A percentile compares a stretch with the other conserved stretches of the same genome.
Conservation (phyloP, 1,284 basidiomycete genomes). For the Cutaneotrichosporon sp. region DNA sequence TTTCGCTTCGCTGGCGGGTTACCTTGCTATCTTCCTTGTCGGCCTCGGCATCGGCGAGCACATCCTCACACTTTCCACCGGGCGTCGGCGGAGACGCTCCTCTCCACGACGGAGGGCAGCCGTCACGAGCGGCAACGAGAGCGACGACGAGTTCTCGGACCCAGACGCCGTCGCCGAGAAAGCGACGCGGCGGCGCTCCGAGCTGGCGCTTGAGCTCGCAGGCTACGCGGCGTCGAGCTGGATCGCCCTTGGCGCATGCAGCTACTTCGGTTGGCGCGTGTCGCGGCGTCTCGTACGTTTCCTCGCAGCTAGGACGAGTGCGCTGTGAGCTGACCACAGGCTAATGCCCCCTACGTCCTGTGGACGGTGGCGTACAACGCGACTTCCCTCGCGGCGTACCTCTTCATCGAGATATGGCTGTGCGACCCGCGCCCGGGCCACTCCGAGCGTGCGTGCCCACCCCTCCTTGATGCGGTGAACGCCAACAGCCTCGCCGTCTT, state of each 20-base stretch:
- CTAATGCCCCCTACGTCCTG: constrained; percentile 83
- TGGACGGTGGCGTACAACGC: constrained; percentile 92
- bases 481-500: constrained; percentile 78
- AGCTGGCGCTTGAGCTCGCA: constrained; percentile 69
- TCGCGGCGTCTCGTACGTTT: constrained; percentile 73
- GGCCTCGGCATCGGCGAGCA: constrained; percentile 81
- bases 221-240: constrained; percentile 80
- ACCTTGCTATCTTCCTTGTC: constrained; percentile 84
- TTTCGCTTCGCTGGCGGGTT: constrained; percentile 78
- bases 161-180: constrained; percentile 12
- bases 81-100: neutral
- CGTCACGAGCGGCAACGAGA: constrained; percentile 9
- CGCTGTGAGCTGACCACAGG: constrained; percentile 59
- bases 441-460: constrained; percentile 54
- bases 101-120: constrained; percentile 6
- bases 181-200: constrained; percentile 63
- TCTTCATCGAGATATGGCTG: constrained; percentile 68
- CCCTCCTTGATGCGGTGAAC: constrained; percentile 78
- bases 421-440: constrained; percentile 39
- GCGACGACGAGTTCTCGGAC: constrained; percentile 13
- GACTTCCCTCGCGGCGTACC: constrained; percentile 77
- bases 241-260: constrained; percentile 60
- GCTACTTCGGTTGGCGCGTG: constrained; percentile 52
- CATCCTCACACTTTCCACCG: constrained; percentile 65
- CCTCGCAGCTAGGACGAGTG: neutral